Base-by-base conservation (phyloP, 2,329 filamentous ascomycete genomes). In the Diaporthe capsici region DNA sequence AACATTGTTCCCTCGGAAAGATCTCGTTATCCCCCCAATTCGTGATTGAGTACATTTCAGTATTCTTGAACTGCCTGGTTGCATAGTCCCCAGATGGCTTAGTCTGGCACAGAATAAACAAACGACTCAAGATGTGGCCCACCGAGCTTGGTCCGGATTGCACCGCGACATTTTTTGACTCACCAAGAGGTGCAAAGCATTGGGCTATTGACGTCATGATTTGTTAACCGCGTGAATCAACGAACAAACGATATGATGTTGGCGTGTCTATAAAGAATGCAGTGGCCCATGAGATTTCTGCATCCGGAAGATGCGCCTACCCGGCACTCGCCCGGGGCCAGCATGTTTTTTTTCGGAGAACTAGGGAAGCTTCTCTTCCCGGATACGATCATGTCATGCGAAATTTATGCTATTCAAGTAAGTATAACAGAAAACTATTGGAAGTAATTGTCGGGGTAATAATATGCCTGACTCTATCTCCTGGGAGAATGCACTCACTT, bases 351-450 rank as follows among this genome's bases (percentile, higher is more conserved):
- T 13, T 10, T 31, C 15, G 3, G 25, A 2, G 4, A 20, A 28
- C 2, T 8, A 17, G 13, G 4, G 0, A 5, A 3, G 9, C 4
- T 17, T 12, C 8, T n/a, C 25, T 15, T 15, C 25, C n/a, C 4
- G 31, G 9, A 2, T 25, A 4, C 8, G 2, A n/a, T 22, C 2
- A 4, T 6, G 12, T 22, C 2, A 20, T 37, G n/a, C 0, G 10
- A 8, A 22, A 49, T 22, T 9, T 6, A 49, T 17, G 4, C 8
- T 2, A 22, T 22, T 20, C 17, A 49, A 49, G 17, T 22, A 22
- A 3, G 22, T 20, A 22, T 22, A 20, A 22, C 2, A 20, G 20
- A 22, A 22, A 20, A 49, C 3, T 4, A 9, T 8, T 17, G 2
- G 22, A 22, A 3, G 4, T 3, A 49, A 9, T 22, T 49, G 20